phyloP scores from a whole-genome alignment of 352 stramenopile genomes.

The Pythium utonaiense region DNA sequence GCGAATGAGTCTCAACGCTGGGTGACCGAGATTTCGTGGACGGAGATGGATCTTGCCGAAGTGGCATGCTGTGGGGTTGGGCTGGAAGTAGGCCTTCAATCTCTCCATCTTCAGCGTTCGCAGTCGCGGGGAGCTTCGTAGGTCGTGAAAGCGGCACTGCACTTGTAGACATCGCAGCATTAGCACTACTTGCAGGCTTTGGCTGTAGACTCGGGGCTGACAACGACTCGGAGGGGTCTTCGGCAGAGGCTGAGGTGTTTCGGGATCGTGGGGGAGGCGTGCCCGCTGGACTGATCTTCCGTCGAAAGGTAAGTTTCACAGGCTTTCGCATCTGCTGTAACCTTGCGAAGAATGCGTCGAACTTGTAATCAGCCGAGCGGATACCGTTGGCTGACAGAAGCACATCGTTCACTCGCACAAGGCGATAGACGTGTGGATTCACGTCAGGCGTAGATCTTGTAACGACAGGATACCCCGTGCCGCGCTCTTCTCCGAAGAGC shows the following conservation, averaged over 20 bases:
- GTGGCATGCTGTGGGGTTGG: neutral
- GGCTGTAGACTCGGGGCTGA: neutral
- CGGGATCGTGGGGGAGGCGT: constrained; percentile 12
- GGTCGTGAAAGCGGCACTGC: neutral
- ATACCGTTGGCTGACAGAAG: constrained; percentile 77
- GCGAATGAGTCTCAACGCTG: constrained; percentile 11
- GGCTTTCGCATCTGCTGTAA: constrained; percentile 86
- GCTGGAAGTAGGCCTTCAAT: neutral
- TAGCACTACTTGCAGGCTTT: neutral
- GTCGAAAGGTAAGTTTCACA: constrained; percentile 65
- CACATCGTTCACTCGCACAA: constrained; percentile 73
- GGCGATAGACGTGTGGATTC: constrained; percentile 63
- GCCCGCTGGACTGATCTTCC: constrained; percentile 17
- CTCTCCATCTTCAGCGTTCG: neutral
- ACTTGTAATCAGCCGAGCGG: constrained; percentile 63
- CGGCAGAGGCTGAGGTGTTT: constrained; percentile 12
- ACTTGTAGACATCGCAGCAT: neutral
- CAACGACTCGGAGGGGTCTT: neutral
- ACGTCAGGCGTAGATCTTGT: constrained; percentile 65
- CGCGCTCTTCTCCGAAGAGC: constrained; percentile 78
- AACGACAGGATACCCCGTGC: constrained; percentile 70
- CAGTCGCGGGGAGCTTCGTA: neutral
- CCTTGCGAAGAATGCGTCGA: constrained; percentile 76
- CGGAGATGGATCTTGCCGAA: constrained; percentile 16
- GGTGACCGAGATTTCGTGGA: constrained; percentile 11